phyloP scores from a whole-genome alignment of 805 yeast species.

The Scheffersomyces lignosus region DNA sequence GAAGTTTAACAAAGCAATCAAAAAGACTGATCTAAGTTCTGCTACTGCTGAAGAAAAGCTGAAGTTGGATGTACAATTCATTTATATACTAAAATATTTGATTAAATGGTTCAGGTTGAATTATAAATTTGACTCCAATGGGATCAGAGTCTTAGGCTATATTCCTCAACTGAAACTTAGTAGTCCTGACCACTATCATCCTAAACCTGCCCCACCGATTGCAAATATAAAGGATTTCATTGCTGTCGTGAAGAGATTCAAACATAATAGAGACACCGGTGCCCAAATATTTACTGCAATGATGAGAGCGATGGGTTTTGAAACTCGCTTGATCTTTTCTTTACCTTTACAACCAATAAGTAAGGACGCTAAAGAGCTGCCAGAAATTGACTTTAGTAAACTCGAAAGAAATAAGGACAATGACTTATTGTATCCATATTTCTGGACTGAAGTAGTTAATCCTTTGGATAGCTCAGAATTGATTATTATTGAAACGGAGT shows the following conservation, averaged over 20 bases:
- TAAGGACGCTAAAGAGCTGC: slow-evolving; percentile 17
- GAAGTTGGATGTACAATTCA: slow-evolving; percentile 15
- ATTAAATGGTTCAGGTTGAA: slow-evolving; percentile 36
- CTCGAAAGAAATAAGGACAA: slow-evolving; percentile 24
- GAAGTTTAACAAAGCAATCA: slow-evolving; percentile 12
- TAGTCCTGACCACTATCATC: slow-evolving; percentile 16
- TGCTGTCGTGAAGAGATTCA: slow-evolving; percentile 18
- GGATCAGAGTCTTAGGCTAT: slow-evolving; percentile 29
- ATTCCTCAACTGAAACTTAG: slow-evolving; percentile 12
- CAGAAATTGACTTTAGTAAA: slow-evolving; percentile 19
- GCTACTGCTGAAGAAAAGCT: not conserved
- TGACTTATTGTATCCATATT: slow-evolving; percentile 36
- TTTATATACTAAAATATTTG: slow-evolving; percentile 30
- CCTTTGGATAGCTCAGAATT: slow-evolving; percentile 26
- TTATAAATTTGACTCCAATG: slow-evolving; percentile 28
- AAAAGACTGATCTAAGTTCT: not conserved
- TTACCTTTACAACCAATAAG: slow-evolving; percentile 22
- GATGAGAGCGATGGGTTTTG: slow-evolving; percentile 28
- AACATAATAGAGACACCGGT: slow-evolving; percentile 33
- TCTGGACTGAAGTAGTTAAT: slow-evolving; percentile 36
- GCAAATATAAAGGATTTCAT: slow-evolving; percentile 7
- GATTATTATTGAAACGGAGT: slow-evolving; percentile 25
- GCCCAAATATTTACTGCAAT: slow-evolving; percentile 33
- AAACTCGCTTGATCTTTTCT: slow-evolving; percentile 31
- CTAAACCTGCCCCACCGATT: slow-evolving; percentile 16